phyloP scores from a whole-genome alignment of 306 rosid species.

The Lablab purpureus region DNA sequence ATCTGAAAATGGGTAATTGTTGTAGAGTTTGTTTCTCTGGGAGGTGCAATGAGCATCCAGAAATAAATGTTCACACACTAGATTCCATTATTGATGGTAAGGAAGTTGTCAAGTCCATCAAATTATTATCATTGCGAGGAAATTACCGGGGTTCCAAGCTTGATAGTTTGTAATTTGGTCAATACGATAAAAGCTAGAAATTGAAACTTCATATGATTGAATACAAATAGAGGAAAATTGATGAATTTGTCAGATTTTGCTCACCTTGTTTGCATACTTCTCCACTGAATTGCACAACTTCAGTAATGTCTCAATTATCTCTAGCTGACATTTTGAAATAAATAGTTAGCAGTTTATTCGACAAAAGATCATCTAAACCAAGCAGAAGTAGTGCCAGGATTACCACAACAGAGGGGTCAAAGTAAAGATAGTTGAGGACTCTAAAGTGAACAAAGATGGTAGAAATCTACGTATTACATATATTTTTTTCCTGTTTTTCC shows the following conservation, averaged over 20 bases:
- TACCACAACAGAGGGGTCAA: background rate
- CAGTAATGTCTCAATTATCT: constrained; percentile 73
- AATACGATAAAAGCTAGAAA: background rate
- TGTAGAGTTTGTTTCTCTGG: constrained; percentile 27
- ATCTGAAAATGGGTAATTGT: constrained; percentile 17
- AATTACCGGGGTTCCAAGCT: background rate
- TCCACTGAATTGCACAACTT: constrained; percentile 75
- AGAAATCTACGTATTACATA: constrained; percentile 11
- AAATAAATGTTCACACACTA: background rate
- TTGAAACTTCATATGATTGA: constrained; percentile 4
- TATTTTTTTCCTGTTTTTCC: constrained; percentile 12
- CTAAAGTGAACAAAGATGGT: background rate
- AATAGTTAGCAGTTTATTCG: constrained; percentile 39
- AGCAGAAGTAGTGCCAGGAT: constrained; percentile 1
- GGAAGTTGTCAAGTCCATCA: constrained; percentile 13
- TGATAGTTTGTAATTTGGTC: constrained; percentile 18
- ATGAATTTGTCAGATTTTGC: constrained; percentile 18
- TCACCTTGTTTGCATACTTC: constrained; percentile 68
- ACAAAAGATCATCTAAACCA: constrained; percentile 20
- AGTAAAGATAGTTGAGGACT: background rate
- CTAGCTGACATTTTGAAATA: constrained; percentile 59
- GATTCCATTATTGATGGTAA: constrained; percentile 17
- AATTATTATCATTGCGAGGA: constrained; percentile 30
- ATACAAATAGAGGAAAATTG: background rate
- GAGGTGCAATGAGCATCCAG: constrained; percentile 15